Conservation (phyloP, 140 eudicot species). For the Oenanthe javanica region DNA sequence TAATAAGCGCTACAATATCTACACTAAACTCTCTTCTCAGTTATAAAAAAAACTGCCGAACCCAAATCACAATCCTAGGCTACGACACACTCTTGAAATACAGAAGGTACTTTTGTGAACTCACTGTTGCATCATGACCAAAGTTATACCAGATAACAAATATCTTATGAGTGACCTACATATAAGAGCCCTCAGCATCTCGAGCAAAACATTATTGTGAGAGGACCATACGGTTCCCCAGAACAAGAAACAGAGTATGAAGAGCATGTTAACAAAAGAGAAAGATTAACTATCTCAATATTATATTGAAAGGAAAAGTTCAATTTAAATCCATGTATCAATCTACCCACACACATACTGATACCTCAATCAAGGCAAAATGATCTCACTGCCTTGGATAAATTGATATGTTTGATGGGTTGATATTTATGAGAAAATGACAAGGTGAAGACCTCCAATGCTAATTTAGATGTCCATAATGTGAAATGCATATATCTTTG, state of each 20-base stretch:
- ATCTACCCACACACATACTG: not conserved
- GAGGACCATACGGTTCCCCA: not conserved
- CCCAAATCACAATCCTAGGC: not conserved
- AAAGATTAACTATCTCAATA: not conserved
- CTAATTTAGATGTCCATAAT: not conserved
- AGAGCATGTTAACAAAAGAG: not conserved
- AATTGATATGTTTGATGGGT: not conserved
- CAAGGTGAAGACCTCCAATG: not conserved
- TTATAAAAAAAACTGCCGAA: not conserved
- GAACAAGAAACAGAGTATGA: not conserved
- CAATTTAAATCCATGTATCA: not conserved
- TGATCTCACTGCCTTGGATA: not conserved
- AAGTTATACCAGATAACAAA: not conserved
- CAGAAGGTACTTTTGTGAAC: not conserved
- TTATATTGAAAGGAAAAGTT: not conserved
- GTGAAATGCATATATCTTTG: not conserved
- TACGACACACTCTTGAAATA: not conserved
- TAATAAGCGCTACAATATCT: not conserved
- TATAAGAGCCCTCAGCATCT: not conserved
- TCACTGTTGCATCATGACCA: not conserved
- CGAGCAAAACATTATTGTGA: not conserved
- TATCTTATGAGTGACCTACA: not conserved
- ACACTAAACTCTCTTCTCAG: not conserved
- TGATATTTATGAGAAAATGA: not conserved
- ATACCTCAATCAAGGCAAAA: not conserved